These are phyloP conservation scores for Endoconidiophora laricicola DNA, from an alignment of 2,329 filamentous ascomycete species.

Conservation along the genomic window DNA sequence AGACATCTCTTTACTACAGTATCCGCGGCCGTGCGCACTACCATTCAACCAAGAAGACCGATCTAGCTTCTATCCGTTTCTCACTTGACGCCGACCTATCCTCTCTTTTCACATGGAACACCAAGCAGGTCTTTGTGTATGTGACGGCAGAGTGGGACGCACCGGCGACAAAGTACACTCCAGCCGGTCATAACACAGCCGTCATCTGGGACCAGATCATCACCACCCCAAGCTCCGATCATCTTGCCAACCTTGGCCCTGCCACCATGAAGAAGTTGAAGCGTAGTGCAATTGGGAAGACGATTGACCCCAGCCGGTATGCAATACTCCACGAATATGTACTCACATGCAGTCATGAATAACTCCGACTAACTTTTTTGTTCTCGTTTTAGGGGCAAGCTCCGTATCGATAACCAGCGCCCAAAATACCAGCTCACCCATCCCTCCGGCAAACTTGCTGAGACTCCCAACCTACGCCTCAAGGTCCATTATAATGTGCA, in stretches of 20 bases:
- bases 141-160: slow-evolving; percentile 61
- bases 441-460: slow-evolving; percentile 60
- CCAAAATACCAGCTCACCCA: slow-evolving; percentile 97
- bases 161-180: slow-evolving; percentile 17
- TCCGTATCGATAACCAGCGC: slow-evolving; percentile 67
- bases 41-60: slow-evolving; percentile 81
- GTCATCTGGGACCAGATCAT: slow-evolving; percentile 97
- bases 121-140: slow-evolving; percentile 95
- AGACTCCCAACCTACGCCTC: slow-evolving; percentile 56
- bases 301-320: slow-evolving; percentile 40
- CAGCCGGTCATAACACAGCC: slow-evolving; percentile 35
- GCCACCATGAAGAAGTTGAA: slow-evolving; percentile 44
- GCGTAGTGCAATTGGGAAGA: slow-evolving; percentile 42
- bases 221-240: slow-evolving; percentile 49
- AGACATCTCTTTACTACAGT: slow-evolving; percentile 26
- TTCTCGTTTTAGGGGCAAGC: slow-evolving; percentile 39
- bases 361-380: not conserved
- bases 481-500: slow-evolving; percentile 91
- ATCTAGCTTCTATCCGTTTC: slow-evolving; percentile 91
- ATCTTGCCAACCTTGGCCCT: slow-evolving; percentile 43
- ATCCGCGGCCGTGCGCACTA: slow-evolving; percentile 89
- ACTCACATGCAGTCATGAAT: not conserved
- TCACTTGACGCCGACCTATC: slow-evolving; percentile 81
- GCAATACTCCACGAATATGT: slow-evolving; percentile 12
- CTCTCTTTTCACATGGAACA: slow-evolving; percentile 97